phyloP scores from a whole-genome alignment of 2,329 filamentous ascomycete species.

The Xylariaceae sp. region DNA sequence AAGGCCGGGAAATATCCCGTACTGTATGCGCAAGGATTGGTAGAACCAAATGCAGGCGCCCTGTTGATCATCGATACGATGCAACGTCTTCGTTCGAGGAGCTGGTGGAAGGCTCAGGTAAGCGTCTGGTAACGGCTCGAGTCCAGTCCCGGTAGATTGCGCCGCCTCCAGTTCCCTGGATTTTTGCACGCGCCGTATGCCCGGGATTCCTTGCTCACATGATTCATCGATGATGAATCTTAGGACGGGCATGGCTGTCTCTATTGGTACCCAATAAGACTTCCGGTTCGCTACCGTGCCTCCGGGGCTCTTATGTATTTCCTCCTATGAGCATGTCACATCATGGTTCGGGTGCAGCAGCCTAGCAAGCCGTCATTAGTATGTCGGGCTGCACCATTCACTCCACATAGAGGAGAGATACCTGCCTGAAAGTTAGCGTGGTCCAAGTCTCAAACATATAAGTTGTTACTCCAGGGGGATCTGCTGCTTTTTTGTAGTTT shows the following conservation, averaged over 20 bases:
- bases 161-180: constrained; percentile 17
- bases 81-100: constrained; percentile 6
- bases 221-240: constrained; percentile 16
- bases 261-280: constrained; percentile 9
- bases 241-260: constrained; percentile 3
- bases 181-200: constrained; percentile 13
- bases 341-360: constrained; percentile 3
- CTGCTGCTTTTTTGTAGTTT: constrained; percentile 1
- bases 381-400: constrained; percentile 3
- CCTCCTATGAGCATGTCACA: constrained; percentile 29
- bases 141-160: constrained; percentile 8
- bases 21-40: constrained; percentile 7
- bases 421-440: not conserved
- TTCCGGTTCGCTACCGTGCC: constrained; percentile 14
- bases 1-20: constrained; percentile 17
- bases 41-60: constrained; percentile 1
- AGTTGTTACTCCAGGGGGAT: not conserved
- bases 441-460: constrained; percentile 23
- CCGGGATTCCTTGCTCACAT: constrained; percentile 20
- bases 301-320: constrained; percentile 19
- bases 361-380: constrained; percentile 3
- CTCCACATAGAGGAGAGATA: constrained; percentile 7
- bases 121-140: not conserved
- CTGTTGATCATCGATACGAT: constrained; percentile 18
- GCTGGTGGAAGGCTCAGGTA: not conserved